Evolutionary conservation across 495 filamentous ascomycete species (phyloP).

Genomic region (Hypoxylon fragiforme): DNA sequence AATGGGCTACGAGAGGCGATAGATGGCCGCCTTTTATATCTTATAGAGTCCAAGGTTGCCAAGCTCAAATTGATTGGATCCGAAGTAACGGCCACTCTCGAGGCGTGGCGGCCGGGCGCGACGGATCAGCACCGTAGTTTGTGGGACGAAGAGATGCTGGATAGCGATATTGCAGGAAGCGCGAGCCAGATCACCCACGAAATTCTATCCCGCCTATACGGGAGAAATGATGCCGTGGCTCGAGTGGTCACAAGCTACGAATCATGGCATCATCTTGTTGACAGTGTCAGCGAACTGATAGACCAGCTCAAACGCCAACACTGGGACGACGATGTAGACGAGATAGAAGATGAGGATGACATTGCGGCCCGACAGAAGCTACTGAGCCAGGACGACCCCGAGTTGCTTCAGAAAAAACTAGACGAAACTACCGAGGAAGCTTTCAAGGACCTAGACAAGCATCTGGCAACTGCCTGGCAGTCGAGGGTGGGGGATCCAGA

Average conservation of each 20-base stretch:
- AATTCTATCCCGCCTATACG: conserved; percentile 56
- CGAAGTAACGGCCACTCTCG: conserved; percentile 55
- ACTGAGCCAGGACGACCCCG: conserved; percentile 74
- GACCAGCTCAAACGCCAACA: conserved; percentile 65
- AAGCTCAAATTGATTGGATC: conserved; percentile 61
- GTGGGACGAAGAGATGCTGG: conserved; percentile 62
- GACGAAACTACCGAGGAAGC: conserved; percentile 58
- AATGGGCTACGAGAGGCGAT: conserved; percentile 69
- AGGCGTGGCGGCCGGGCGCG: conserved; percentile 55
- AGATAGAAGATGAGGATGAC: conserved; percentile 73
- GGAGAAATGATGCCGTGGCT: conserved; percentile 67
- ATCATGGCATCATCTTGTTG: conserved; percentile 67
- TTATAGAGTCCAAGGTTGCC: conserved; percentile 62
- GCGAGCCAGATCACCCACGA: conserved; percentile 49
- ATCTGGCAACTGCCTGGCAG: conserved; percentile 53
- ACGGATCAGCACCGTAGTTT: conserved; percentile 54
- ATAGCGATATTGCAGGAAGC: conserved; percentile 48
- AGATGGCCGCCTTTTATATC: conserved; percentile 61
- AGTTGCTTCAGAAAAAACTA: conserved; percentile 63
- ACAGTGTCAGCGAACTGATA: conserved; percentile 62
- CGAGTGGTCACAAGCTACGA: conserved; percentile 62
- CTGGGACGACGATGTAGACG: conserved; percentile 79
- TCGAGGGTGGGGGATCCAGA: conserved; percentile 47
- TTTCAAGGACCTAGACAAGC: conserved; percentile 61
- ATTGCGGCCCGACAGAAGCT: conserved; percentile 65